These are phyloP conservation scores for Fusarium brevicatenulatum DNA, from an alignment of 2,329 filamentous ascomycete species.

Conservation along the genomic window DNA sequence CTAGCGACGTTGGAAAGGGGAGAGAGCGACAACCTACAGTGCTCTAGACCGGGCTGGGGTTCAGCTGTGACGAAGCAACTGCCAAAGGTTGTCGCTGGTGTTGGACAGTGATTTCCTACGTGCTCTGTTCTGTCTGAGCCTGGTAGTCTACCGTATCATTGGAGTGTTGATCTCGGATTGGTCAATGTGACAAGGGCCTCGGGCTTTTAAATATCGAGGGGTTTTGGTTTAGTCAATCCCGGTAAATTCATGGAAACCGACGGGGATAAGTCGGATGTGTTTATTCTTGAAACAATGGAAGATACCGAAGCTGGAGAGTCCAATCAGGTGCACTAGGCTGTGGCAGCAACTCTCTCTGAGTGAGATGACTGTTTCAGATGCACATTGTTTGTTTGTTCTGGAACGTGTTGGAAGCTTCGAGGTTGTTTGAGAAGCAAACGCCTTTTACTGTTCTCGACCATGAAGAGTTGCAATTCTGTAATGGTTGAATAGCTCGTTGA, in stretches of 20 bases:
- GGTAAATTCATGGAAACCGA: constrained; percentile 2
- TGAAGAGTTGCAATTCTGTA: not conserved
- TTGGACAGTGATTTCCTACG: not conserved
- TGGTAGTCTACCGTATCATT: not conserved
- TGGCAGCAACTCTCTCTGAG: constrained; percentile 6
- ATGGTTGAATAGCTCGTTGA: not conserved
- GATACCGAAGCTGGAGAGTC: constrained; percentile 1
- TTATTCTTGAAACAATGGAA: constrained; percentile 9
- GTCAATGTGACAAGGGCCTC: not conserved
- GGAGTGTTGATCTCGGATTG: not conserved
- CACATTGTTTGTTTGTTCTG: constrained; percentile 12
- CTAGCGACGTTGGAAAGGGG: not conserved
- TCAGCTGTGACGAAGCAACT: not conserved
- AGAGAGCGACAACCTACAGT: constrained; percentile 13
- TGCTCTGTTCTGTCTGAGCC: not conserved
- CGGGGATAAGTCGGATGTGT: constrained; percentile 27
- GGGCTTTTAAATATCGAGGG: constrained; percentile 4
- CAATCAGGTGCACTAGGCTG: constrained; percentile 13
- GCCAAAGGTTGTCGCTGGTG: not conserved
- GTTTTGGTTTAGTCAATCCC: not conserved
- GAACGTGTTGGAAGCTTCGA: not conserved
- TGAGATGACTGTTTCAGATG: constrained; percentile 19
- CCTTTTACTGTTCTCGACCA: not conserved
- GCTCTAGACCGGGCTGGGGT: constrained; percentile 18
- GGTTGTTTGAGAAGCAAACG: not conserved